Conservation (phyloP, 495 filamentous ascomycete species). For the Penicillium daleae region DNA sequence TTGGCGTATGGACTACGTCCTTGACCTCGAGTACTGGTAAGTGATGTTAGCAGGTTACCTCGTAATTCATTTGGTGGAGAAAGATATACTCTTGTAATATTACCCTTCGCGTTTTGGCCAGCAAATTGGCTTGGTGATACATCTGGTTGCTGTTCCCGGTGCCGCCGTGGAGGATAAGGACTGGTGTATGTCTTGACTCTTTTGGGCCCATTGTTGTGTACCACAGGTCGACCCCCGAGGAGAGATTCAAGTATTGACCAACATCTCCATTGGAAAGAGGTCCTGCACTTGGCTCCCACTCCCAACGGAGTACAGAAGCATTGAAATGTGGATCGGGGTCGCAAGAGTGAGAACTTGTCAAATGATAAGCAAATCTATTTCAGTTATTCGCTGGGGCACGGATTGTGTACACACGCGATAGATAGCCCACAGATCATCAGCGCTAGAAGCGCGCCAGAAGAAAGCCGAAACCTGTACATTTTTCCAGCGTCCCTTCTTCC, state of each 20-base stretch:
- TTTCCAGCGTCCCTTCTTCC: background rate
- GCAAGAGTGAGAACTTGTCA: background rate
- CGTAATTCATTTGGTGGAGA: background rate
- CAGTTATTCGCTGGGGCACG: background rate
- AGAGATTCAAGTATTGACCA: background rate
- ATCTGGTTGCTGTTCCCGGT: slow-evolving; percentile 1
- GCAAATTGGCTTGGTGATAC: background rate
- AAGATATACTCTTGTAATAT: background rate
- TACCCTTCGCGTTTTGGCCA: background rate
- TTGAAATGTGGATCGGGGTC: background rate
- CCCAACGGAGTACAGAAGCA: background rate
- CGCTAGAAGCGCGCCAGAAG: background rate
- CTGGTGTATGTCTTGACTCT: background rate
- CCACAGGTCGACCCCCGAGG: background rate
- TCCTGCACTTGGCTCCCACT: background rate
- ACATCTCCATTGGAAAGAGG: background rate
- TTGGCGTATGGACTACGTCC: slow-evolving; percentile 1
- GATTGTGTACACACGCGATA: background rate
- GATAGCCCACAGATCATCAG: background rate
- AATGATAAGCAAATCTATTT: background rate
- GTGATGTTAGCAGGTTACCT: background rate
- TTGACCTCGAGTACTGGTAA: background rate
- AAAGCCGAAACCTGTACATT: background rate
- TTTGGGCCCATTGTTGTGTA: background rate
- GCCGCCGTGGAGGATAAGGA: background rate